phyloP scores from a whole-genome alignment of 352 stramenopile genomes.

The Pythium sukuiense region DNA sequence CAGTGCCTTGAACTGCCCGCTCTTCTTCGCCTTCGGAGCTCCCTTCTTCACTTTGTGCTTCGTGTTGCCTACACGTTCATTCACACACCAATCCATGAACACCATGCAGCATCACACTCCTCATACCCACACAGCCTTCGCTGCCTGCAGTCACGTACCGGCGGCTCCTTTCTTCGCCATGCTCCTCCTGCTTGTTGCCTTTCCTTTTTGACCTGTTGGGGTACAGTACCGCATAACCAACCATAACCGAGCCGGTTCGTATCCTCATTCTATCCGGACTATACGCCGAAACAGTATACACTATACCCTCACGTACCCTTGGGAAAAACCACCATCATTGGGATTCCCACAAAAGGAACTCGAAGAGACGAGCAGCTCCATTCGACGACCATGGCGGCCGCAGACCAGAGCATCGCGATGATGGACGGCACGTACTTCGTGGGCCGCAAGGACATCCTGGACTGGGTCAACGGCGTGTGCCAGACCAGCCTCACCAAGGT shows the following conservation, averaged over 20 bases:
- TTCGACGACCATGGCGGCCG: conserved; percentile 54
- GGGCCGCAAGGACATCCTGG: conserved; percentile 96
- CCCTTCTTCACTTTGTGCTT: conserved; percentile 42
- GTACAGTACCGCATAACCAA: conserved; percentile 1
- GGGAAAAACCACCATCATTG: background rate
- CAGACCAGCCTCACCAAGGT: conserved; percentile 95
- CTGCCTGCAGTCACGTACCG: conserved; percentile 13
- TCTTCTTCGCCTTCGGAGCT: conserved; percentile 42
- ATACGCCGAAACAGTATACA: conserved; percentile 2
- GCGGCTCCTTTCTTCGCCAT: conserved; percentile 51
- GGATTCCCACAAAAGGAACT: background rate
- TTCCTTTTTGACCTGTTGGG: conserved; percentile 4
- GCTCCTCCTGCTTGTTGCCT: conserved; percentile 15
- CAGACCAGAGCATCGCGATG: conserved; percentile 91
- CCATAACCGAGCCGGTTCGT: conserved; percentile 2
- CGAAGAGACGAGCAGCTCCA: background rate
- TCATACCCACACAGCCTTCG: background rate
- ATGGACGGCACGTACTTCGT: conserved; percentile 98
- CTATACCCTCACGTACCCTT: conserved; percentile 3
- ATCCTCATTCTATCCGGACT: background rate
- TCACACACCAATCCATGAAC: conserved; percentile 1
- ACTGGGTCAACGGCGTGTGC: conserved; percentile 98
- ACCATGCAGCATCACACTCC: background rate
- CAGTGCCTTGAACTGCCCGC: conserved; percentile 63
- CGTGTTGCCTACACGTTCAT: background rate